Conservation (phyloP, 2,329 filamentous ascomycete genomes). For the Colletotrichum camelliae region DNA sequence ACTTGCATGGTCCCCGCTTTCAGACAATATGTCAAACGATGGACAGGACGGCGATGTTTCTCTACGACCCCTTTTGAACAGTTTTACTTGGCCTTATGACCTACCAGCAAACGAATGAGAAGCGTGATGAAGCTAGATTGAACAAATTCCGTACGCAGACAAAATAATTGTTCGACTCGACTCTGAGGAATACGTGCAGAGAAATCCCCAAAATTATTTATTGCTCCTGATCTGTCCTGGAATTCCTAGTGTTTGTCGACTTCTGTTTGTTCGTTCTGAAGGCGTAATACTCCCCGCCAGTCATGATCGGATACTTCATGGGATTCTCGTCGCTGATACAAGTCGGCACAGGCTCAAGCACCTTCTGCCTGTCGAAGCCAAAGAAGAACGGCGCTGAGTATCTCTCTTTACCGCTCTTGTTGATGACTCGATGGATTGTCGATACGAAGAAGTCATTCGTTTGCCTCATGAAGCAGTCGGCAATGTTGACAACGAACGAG, state of each 20-base stretch:
- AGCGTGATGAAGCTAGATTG: no score
- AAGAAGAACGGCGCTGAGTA: constrained; percentile 48
- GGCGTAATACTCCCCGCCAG: constrained; percentile 36
- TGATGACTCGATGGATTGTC: constrained; percentile 45
- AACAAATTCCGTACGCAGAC: not conserved
- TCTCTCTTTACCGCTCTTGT: constrained; percentile 38
- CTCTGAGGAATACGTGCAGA: fast-evolving
- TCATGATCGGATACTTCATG: constrained; percentile 38
- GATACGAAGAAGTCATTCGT: constrained; percentile 48
- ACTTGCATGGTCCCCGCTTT: not conserved
- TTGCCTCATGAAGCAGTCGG: constrained; percentile 45
- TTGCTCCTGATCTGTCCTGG: not conserved
- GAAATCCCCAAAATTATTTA: not conserved
- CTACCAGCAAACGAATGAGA: not conserved
- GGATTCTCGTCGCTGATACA: constrained; percentile 34
- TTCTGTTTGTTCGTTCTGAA: constrained; percentile 35
- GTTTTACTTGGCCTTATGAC: not conserved
- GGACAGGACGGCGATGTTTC: not conserved
- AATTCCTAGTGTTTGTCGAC: not conserved
- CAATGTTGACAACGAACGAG: constrained; percentile 52
- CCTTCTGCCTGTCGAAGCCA: constrained; percentile 24
- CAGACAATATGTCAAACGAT: not conserved
- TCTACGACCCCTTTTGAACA: not conserved
- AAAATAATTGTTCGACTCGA: fast-evolving
- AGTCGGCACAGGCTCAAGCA: constrained; percentile 34